Conservation (phyloP, 257 asterid species). For the Solanum ossicruentum region DNA sequence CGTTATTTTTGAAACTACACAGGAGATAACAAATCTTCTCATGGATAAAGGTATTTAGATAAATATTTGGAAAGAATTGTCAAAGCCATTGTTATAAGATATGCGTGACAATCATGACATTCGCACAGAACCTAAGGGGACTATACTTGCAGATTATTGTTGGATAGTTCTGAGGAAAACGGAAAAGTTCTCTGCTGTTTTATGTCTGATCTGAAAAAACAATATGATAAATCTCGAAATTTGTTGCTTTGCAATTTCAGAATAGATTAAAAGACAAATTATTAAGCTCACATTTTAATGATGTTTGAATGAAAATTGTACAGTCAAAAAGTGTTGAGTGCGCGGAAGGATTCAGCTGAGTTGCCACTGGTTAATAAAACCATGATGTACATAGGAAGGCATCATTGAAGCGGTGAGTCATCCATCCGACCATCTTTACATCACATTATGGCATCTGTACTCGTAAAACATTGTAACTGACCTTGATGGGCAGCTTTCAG, state of each 20-base stretch:
- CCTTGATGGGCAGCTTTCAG: slow-evolving; percentile 17
- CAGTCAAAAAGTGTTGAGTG: slow-evolving; percentile 56
- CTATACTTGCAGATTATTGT: not conserved
- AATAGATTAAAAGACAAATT: not conserved
- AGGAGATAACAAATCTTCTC: not conserved
- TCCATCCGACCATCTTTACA: slow-evolving; percentile 21
- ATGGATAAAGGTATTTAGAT: not conserved
- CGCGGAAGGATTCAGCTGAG: slow-evolving; percentile 54
- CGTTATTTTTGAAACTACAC: not conserved
- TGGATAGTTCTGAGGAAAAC: not conserved
- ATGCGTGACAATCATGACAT: not conserved
- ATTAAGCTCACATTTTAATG: not conserved
- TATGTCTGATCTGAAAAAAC: not conserved
- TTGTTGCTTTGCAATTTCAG: not conserved
- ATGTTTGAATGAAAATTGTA: not conserved
- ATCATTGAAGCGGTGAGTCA: slow-evolving; percentile 22
- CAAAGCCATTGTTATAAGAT: not conserved
- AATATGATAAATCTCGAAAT: not conserved
- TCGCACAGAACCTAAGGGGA: not conserved
- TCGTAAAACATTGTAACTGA: not conserved
- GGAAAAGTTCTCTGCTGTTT: not conserved
- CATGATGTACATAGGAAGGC: slow-evolving; percentile 74
- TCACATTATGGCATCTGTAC: not conserved
- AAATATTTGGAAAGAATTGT: not conserved
- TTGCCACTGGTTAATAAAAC: slow-evolving; percentile 78